These are phyloP conservation scores for Scenedesmus sp. DNA, from an alignment of 163 green algal genomes.

Conservation along the genomic window DNA sequence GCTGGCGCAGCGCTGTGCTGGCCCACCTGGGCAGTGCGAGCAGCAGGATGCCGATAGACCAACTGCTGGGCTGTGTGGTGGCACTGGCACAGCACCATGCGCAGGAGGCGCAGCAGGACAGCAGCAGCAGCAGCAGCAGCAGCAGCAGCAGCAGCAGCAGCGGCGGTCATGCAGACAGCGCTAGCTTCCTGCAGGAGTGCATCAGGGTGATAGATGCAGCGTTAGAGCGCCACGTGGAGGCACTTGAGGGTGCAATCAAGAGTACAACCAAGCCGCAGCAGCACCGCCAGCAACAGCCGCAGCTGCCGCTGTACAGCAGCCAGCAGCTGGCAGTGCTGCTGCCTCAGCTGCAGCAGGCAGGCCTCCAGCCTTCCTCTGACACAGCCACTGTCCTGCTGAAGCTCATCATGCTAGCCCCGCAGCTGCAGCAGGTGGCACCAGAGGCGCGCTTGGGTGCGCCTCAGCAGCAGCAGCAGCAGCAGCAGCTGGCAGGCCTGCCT, in stretches of 20 bases:
- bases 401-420: neutral
- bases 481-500: neutral
- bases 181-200: neutral
- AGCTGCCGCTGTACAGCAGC: neutral
- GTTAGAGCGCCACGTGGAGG: neutral
- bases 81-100: neutral
- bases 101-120: neutral
- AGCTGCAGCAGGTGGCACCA: neutral
- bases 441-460: neutral
- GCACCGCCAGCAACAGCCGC: neutral
- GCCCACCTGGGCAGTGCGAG: neutral
- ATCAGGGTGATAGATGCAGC: neutral
- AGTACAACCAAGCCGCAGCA: neutral
- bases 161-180: too few species aligned
- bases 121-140: neutral
- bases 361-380: neutral
- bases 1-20: neutral
- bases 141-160: neutral
- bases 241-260: neutral
- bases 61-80: neutral
- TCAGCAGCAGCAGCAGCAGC: neutral
- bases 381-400: neutral
- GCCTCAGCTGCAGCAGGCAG: neutral
- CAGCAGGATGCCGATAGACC: neutral
- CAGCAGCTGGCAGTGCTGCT: neutral